Percentiles rank a stretch among this genome's conserved stretches.
Conservation (phyloP, 495 filamentous ascomycete genomes). For the Penicillium subrubescens region DNA sequence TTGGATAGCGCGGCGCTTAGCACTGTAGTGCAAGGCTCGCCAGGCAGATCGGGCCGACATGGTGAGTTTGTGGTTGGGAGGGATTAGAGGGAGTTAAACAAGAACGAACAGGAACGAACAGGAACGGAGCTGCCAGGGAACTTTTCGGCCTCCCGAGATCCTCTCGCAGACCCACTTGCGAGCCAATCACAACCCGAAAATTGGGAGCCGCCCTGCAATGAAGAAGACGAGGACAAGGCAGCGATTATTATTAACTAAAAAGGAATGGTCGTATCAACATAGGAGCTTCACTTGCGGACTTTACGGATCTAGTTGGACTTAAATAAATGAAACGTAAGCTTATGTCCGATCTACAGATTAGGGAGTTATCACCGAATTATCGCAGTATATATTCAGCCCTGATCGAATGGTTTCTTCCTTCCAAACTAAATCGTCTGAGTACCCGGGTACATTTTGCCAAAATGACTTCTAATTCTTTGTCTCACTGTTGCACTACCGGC, state of each 20-base stretch:
- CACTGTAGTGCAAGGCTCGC: constrained; percentile 38
- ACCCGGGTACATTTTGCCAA: neutral
- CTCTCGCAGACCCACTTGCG: constrained; percentile 16
- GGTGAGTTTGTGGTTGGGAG: constrained; percentile 8
- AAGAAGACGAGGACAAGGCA: neutral
- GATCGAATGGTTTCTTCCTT: neutral
- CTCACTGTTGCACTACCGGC: constrained; percentile 18
- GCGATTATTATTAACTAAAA: neutral
- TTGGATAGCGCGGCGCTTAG: constrained; percentile 31
- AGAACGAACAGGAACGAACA: neutral
- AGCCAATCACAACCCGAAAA: constrained; percentile 23
- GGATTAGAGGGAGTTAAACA: neutral
- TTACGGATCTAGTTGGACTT: constrained; percentile 3
- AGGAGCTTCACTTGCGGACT: neutral
- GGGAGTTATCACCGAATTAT: neutral
- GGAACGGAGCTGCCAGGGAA: constrained; percentile 15
- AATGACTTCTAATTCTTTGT: constrained; percentile 14
- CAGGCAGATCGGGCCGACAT: constrained; percentile 40
- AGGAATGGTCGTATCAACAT: neutral
- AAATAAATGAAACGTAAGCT: neutral
- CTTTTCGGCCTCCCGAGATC: constrained; percentile 24
- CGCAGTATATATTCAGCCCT: neutral
- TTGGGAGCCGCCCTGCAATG: neutral
- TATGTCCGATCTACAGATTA: neutral
- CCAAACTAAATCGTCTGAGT: no score